These are phyloP conservation scores for Penicillium occitanis DNA, from an alignment of 2,329 filamentous ascomycete species.

Conservation along the genomic window DNA sequence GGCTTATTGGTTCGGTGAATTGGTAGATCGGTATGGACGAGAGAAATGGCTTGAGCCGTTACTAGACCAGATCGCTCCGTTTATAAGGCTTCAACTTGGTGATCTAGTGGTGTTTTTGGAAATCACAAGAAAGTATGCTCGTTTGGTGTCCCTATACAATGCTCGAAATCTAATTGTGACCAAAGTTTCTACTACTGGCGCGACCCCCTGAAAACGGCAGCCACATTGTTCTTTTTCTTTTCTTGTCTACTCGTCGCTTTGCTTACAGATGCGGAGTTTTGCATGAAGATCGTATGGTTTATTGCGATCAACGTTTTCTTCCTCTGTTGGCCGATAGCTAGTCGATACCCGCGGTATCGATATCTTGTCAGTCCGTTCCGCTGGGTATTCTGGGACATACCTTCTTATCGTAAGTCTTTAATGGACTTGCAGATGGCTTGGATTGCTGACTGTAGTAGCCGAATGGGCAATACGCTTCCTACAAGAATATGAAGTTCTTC, in stretches of 20 bases:
- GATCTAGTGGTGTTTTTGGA: constrained; percentile 42
- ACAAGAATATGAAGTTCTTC: constrained; percentile 21
- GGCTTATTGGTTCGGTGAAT: constrained; percentile 37
- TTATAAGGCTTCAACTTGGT: constrained; percentile 38
- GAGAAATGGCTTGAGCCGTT: constrained; percentile 41
- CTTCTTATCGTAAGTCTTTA: constrained; percentile 30
- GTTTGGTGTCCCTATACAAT: neutral
- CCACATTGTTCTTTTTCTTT: constrained; percentile 36
- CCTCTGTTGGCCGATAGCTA: constrained; percentile 36
- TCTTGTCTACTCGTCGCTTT: constrained; percentile 33
- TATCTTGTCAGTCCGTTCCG: constrained; percentile 36
- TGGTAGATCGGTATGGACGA: constrained; percentile 38
- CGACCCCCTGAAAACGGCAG: constrained; percentile 34
- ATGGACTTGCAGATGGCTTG: neutral
- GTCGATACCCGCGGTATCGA: constrained; percentile 38
- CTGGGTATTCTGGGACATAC: constrained; percentile 43
- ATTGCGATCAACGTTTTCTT: constrained; percentile 38
- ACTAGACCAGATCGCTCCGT: constrained; percentile 37
- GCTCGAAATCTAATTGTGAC: neutral
- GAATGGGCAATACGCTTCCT: constrained; percentile 23
- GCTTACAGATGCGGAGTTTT: constrained; percentile 35
- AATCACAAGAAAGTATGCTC: constrained; percentile 32
- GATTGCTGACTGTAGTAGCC: constrained; percentile 1
- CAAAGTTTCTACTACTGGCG: constrained; percentile 42
- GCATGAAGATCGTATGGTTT: constrained; percentile 38